These are phyloP conservation scores for Leishmania lainsoni DNA, from an alignment of 208 protist genomes.

Conservation along the genomic window DNA sequence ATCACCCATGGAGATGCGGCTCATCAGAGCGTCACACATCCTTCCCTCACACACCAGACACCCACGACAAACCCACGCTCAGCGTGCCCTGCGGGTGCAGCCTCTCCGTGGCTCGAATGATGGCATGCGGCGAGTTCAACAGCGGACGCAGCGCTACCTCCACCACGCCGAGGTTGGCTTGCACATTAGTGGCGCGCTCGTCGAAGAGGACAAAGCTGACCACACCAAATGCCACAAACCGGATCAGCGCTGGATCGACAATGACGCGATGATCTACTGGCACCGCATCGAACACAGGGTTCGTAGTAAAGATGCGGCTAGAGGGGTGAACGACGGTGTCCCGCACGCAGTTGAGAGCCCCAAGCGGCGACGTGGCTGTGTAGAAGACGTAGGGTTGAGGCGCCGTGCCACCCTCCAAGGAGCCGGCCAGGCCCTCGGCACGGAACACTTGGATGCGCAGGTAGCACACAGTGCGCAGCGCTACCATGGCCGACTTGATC, in stretches of 20 bases:
- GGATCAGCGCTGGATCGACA: conserved; percentile 62
- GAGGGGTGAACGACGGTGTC: conserved; percentile 72
- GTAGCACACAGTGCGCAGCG: conserved; percentile 64
- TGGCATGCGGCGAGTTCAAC: conserved; percentile 60
- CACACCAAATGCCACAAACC: conserved; percentile 61
- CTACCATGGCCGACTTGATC: conserved; percentile 56
- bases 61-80: conserved; percentile 77
- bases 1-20: neutral
- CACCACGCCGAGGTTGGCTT: conserved; percentile 65
- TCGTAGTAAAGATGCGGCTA: conserved; percentile 43
- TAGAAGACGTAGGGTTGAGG: conserved; percentile 90
- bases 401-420: conserved; percentile 5
- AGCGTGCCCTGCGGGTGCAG: conserved; percentile 80
- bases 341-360: conserved; percentile 52
- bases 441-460: conserved; percentile 81
- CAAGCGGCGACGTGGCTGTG: conserved; percentile 50
- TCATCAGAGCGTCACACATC: neutral
- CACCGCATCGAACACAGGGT: conserved; percentile 67
- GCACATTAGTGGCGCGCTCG: conserved; percentile 60
- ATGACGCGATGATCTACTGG: conserved; percentile 80
- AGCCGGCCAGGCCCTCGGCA: conserved; percentile 37
- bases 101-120: conserved; percentile 50
- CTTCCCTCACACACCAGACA: conserved; percentile 29
- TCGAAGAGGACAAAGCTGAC: conserved; percentile 88
- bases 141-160: conserved; percentile 74